Evolutionary conservation across 441 rosid species (phyloP), one percentile per base, ranked within the genome.

Genomic region (Macaranga tanarius): DNA sequence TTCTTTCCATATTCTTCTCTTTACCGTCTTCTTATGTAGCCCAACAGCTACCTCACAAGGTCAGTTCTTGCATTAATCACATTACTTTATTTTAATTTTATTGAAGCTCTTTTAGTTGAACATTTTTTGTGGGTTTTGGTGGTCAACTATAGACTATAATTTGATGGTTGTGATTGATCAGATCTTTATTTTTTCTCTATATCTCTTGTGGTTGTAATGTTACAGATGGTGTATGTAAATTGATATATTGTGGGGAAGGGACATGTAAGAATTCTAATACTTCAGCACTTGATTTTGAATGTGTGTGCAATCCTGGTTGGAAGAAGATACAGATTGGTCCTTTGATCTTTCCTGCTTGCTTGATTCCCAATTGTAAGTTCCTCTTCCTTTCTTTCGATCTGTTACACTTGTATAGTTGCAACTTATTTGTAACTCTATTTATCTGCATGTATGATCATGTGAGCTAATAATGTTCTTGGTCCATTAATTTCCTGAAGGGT

Each of bases 261-360:
- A 75, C 69, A 54, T 88, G 92, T 70, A 55, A n/a, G 55, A 57
- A 48, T 67, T 44, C 69, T 3, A 62, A 31, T 52, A 3, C 60
- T 56, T 44, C 73, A 22, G 0, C 55, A 16, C 52, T 28, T 6
- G 80, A 80, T 5, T 75, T 79, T 74, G 83, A 82, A 0, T 86
- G 90, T 71, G 50, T 51, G n/a, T 88, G 92, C 67, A 4, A 74
- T 52, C 45, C 85, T 73, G 88, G 88, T 40, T 88, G 90, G 91
- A 76, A 47, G 65, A 84, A 67, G 81, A 59, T 79, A 4, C 78
- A 79, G 76, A 71, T 76, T 62, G 82, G 77, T 65, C 75, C 77
- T 25, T 7, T 78, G 7, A 47, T 64, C 45, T 79, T 54, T 55
- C 81, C 88, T 5, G 23, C 79, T 64, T 88, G 92, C 61, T 20